A percentile compares a stretch with the other conserved stretches of the same genome.
phyloP scores from a whole-genome alignment of 2,329 filamentous ascomycete genomes.

The Ambrosiella beaveri region DNA sequence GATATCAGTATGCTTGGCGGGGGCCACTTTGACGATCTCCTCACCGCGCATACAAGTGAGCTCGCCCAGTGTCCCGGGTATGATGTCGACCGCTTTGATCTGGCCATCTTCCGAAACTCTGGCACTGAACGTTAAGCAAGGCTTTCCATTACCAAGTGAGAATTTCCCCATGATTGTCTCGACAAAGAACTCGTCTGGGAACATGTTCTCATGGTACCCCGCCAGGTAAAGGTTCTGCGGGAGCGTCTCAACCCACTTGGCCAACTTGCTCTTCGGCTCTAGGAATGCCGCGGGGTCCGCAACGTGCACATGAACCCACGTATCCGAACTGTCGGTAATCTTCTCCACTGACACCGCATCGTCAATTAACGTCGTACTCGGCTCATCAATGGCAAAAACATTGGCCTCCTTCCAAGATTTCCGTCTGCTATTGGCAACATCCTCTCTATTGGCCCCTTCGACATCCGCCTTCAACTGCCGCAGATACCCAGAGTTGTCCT shows the following conservation, averaged over 20 bases:
- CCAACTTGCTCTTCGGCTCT: conserved; percentile 36
- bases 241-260: conserved; percentile 42
- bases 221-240: conserved; percentile 43
- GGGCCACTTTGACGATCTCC: conserved; percentile 28
- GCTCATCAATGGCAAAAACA: conserved; percentile 58
- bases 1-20: conserved; percentile 9
- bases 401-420: conserved; percentile 40
- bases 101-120: conserved; percentile 34
- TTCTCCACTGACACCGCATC: conserved; percentile 59
- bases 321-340: conserved; percentile 31
- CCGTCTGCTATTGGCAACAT: conserved; percentile 33
- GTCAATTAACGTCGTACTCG: conserved; percentile 53
- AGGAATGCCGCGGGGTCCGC: conserved; percentile 64
- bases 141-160: conserved; percentile 34
- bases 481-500: conserved; percentile 31
- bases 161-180: conserved; percentile 31
- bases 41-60: conserved; percentile 40
- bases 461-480: conserved; percentile 34
- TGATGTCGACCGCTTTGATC: conserved; percentile 36
- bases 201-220: conserved; percentile 41
- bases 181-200: conserved; percentile 24
- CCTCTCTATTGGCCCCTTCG: conserved; percentile 22
- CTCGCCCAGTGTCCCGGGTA: conserved; percentile 33
- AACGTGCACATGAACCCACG: conserved; percentile 64
- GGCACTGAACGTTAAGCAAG: conserved; percentile 45